These are phyloP conservation scores for Croton setiger DNA, from an alignment of 441 rosid species.

Conservation along the genomic window DNA sequence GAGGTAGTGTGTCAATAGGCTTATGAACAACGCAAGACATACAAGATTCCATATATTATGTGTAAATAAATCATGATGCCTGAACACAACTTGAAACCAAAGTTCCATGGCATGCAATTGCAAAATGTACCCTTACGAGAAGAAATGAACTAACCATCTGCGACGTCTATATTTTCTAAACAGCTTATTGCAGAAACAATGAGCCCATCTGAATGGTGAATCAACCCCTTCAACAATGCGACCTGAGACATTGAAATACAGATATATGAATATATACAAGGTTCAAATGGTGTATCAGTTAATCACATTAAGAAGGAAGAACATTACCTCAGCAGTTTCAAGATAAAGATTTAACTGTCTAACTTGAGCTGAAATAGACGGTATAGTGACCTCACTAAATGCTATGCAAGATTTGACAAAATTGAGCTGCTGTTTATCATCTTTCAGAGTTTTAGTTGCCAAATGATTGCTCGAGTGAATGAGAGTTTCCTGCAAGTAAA, in stretches of 20 bases:
- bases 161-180: constrained; percentile 40
- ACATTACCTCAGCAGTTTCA: constrained; percentile 80
- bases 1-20: not conserved
- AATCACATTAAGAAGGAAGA: constrained; percentile 23
- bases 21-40: not conserved
- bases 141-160: constrained; percentile 52
- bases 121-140: not conserved
- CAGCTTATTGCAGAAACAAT: constrained; percentile 56
- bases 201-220: constrained; percentile 76
- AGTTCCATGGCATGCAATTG: not conserved
- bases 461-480: constrained; percentile 75
- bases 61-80: not conserved
- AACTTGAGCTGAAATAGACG: constrained; percentile 50
- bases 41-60: not conserved
- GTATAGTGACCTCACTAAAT: constrained; percentile 83
- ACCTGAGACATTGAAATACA: constrained; percentile 44
- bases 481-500: constrained; percentile 65
- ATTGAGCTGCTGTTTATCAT: constrained; percentile 39
- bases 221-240: constrained; percentile 67
- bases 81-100: not conserved
- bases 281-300: constrained; percentile 6
- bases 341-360: constrained; percentile 74
- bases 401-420: constrained; percentile 84
- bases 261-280: constrained; percentile 19
- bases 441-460: constrained; percentile 62